Evolutionary conservation across 176 grass and related monocot genomes (phyloP).

Genomic region (Oryza meyeriana): DNA sequence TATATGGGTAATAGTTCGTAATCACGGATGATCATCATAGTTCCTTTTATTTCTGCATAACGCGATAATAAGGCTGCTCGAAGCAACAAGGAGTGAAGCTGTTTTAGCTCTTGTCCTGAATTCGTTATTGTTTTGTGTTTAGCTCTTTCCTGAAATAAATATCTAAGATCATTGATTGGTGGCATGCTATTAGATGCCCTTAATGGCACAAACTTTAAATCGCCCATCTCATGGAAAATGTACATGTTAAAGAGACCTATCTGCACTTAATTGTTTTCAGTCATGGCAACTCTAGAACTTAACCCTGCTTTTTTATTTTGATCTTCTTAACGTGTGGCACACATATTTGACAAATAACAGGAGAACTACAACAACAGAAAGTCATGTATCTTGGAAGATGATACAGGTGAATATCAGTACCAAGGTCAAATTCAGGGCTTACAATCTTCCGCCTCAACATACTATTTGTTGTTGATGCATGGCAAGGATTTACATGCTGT

Average conservation of each 20-base stretch:
- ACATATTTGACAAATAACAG: conserved; percentile 38
- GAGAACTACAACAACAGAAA: conserved; percentile 64
- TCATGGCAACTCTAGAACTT: not conserved
- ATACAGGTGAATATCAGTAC: conserved; percentile 69
- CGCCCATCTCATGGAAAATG: conserved; percentile 3
- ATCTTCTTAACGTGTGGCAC: conserved; percentile 13
- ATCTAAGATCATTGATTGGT: not conserved
- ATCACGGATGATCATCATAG: not conserved
- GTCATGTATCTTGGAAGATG: conserved; percentile 88
- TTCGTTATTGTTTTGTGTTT: no score
- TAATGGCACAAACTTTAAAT: not conserved
- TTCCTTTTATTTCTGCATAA: not conserved
- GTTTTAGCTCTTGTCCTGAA: not conserved
- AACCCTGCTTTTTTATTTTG: not conserved
- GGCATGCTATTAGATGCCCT: not conserved
- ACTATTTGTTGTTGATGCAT: conserved; percentile 65
- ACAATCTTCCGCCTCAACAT: conserved; percentile 57
- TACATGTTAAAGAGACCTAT: conserved; percentile 5
- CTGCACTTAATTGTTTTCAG: conserved; percentile 4
- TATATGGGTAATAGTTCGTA: conserved; percentile 48
- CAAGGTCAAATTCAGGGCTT: conserved; percentile 67
- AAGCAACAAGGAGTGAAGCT: not conserved
- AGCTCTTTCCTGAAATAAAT: not conserved
- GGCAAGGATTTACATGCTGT: conserved; percentile 64
- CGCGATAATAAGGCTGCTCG: not conserved